phyloP scores from a whole-genome alignment of 306 rosid genomes.

The Urtica urens region DNA sequence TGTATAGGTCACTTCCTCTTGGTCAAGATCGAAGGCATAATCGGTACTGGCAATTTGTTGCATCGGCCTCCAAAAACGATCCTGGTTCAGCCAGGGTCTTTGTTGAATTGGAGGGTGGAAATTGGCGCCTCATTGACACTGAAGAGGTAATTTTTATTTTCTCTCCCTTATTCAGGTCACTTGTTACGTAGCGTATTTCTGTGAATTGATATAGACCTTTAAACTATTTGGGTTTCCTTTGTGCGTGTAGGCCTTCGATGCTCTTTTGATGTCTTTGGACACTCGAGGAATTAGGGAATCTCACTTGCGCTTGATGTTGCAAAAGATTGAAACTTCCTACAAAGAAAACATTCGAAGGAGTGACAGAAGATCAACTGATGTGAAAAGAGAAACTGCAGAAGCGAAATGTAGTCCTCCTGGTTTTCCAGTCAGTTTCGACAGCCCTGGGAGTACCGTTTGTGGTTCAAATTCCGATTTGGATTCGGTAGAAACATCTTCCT shows the following conservation, averaged over 20 bases:
- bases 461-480: constrained; percentile 42
- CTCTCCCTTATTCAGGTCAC: too few species aligned
- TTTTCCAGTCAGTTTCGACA: constrained; percentile 37
- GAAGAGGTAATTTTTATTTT: constrained; percentile 71
- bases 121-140: constrained; percentile 87
- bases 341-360: constrained; percentile 60
- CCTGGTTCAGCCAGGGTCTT: constrained; percentile 98
- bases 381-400: constrained; percentile 48
- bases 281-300: constrained; percentile 89
- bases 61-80: constrained; percentile 85
- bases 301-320: constrained; percentile 86
- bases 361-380: constrained; percentile 18
- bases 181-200: too few species aligned
- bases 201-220: too few species aligned
- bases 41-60: constrained; percentile 93
- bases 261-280: constrained; percentile 67
- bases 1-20: constrained; percentile 93
- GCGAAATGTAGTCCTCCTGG: constrained; percentile 31
- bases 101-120: constrained; percentile 67
- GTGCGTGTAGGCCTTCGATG: constrained; percentile 64
- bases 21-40: constrained; percentile 98
- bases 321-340: constrained; percentile 65
- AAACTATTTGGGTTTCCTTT: too few species aligned
- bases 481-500: constrained; percentile 43
- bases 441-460: constrained; percentile 59